Conservation (phyloP, 2,329 filamentous ascomycete genomes). For the Aspergillus flavus region DNA sequence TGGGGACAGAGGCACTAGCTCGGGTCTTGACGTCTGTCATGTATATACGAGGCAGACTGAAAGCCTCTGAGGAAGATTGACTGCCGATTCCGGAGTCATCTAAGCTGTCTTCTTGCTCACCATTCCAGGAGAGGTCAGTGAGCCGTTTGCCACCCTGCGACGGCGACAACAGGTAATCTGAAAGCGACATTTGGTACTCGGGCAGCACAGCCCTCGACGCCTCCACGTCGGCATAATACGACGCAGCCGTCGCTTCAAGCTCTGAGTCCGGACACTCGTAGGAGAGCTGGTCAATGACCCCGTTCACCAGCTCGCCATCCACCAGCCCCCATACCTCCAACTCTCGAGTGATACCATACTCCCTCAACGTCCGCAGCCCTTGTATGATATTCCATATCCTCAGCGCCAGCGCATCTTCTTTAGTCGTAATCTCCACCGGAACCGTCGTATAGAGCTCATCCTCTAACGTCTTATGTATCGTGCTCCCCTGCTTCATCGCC, state of each 20-base stretch:
- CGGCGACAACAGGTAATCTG: conserved; percentile 47
- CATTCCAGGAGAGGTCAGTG: conserved; percentile 32
- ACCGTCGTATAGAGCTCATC: conserved; percentile 81
- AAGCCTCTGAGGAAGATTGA: conserved; percentile 23
- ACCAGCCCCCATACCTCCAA: conserved; percentile 83
- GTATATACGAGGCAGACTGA: conserved; percentile 58
- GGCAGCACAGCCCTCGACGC: conserved; percentile 40
- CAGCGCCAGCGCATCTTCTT: conserved; percentile 81
- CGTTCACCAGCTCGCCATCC: conserved; percentile 81
- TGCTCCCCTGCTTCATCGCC: conserved; percentile 82
- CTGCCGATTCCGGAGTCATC: conserved; percentile 18
- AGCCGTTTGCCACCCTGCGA: conserved; percentile 39
- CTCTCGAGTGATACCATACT: conserved; percentile 73
- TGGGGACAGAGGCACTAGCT: conserved; percentile 62
- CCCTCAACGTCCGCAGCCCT: conserved; percentile 72
- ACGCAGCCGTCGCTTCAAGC: conserved; percentile 63
- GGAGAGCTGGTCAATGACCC: conserved; percentile 84
- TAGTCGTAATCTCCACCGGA: conserved; percentile 68
- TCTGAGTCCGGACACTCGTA: conserved; percentile 73
- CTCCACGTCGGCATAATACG: conserved; percentile 41
- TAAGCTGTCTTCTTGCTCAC: conserved; percentile 9
- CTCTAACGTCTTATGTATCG: conserved; percentile 80
- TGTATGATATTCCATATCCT: conserved; percentile 90
- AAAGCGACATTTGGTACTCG: conserved; percentile 49
- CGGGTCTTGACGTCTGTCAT: conserved; percentile 89